A percentile compares a stretch with the other conserved stretches of the same genome.
These are phyloP conservation scores for Trichosanthes truncata DNA, from an alignment of 306 rosid genomes.

Conservation along the genomic window DNA sequence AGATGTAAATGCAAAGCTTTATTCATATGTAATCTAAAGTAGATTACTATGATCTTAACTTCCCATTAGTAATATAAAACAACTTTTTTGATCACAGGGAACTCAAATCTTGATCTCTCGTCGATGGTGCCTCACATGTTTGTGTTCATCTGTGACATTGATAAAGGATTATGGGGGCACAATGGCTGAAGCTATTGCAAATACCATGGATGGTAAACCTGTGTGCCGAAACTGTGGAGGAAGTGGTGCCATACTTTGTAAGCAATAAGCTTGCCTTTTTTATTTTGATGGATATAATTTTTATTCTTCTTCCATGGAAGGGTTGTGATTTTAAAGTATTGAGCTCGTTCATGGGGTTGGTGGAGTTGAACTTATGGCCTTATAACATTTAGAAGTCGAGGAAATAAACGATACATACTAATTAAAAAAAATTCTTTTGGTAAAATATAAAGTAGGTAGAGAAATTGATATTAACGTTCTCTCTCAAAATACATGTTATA, in stretches of 20 bases:
- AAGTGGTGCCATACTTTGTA: constrained; percentile 72
- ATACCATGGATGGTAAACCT: constrained; percentile 46
- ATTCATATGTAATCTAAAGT: neutral
- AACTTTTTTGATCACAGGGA: constrained; percentile 25
- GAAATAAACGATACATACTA: neutral
- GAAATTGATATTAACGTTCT: neutral
- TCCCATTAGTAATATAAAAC: neutral
- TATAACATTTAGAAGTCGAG: neutral
- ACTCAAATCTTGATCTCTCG: constrained; percentile 38
- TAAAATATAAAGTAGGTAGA: neutral
- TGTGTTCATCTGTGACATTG: constrained; percentile 49
- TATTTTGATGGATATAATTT: neutral
- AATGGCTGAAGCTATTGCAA: constrained; percentile 28
- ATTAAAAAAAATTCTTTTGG: neutral
- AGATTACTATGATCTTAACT: neutral
- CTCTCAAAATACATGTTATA: neutral
- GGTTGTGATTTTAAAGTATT: neutral
- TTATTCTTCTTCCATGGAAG: neutral
- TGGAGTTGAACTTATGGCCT: neutral
- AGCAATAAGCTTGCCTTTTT: constrained; percentile 17
- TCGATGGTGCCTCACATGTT: constrained; percentile 57
- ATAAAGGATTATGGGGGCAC: constrained; percentile 23
- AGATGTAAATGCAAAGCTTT: neutral
- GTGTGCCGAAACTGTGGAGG: constrained; percentile 85
- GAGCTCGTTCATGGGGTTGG: neutral